Conservation (phyloP, 179 eudicot species). For the Vitellaria paradoxa region DNA sequence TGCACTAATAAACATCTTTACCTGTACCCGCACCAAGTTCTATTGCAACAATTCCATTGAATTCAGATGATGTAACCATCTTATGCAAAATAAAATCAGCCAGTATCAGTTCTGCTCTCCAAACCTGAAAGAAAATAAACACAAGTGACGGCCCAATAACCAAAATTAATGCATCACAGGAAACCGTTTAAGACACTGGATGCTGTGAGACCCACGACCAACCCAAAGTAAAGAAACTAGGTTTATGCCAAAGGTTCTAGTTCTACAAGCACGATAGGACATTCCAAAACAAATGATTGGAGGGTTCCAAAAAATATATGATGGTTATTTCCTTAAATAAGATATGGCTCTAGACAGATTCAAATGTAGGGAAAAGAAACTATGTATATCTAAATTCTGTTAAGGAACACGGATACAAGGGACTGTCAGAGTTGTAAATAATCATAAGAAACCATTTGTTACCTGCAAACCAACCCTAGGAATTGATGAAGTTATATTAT, state of each 20-base stretch:
- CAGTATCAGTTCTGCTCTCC: constrained; percentile 88
- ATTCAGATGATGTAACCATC: constrained; percentile 52
- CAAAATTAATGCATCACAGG: background rate
- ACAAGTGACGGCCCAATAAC: background rate
- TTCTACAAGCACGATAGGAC: background rate
- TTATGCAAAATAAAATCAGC: constrained; percentile 86
- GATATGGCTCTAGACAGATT: background rate
- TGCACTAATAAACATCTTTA: constrained; percentile 18
- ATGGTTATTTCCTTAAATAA: background rate
- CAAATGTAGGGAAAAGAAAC: background rate
- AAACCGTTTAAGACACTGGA: background rate
- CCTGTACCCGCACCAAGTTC: constrained; percentile 99
- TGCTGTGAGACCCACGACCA: background rate
- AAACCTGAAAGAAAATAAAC: constrained; percentile 48
- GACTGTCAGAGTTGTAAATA: background rate
- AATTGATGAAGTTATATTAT: constrained; percentile 78
- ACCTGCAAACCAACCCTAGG: constrained; percentile 98
- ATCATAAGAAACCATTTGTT: constrained; percentile 9
- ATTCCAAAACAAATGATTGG: background rate
- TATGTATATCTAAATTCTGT: background rate
- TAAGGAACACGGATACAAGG: background rate
- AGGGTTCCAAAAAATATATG: background rate
- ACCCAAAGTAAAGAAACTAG: background rate
- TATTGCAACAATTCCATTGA: constrained; percentile 54
- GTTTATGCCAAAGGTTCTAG: background rate